Evolutionary conservation across 176 grass and related monocot species (phyloP), one percentile per base, ranked within the genome.

Genomic region (Thinopyrum elongatum): DNA sequence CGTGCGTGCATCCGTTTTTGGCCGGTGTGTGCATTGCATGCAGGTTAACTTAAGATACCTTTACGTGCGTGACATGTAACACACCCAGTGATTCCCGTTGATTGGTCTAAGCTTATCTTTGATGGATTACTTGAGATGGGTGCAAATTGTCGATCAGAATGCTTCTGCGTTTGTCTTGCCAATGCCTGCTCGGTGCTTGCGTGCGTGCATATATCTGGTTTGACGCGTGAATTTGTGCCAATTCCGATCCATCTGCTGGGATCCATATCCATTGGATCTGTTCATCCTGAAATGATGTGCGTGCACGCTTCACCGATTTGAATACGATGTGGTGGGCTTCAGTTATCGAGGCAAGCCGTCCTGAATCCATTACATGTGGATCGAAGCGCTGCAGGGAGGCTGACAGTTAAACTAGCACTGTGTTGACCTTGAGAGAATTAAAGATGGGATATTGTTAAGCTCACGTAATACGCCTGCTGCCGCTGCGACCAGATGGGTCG

Each of bases 241-340:
- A 44, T 73, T 73, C n/a, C 17, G 30, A 19, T 68, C 16, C 65
- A 34, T 68, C 30, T 68, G 64, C n/a, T 30, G 7, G 25, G 26
- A 51, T 75, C 42, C 70, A 73, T 42, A 42, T 73, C 36, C 72
- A 51, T 51, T 75, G 72, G 72, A 75, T 51, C 72, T 44, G 72
- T 21, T 30, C 44, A 8, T 75, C 46, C 29, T 76, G 27, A 76
- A 21, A 76, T 55, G 73, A 4, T 76, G 73, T 9, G 39, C 74
- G 53, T 76, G 16, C 21, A 76, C 46, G 46, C 27, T 28, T 31
- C 2, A 31, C 46, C 8, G 16, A 2, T 76, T 76, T 76, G 74
- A 76, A 55, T 76, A 76, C 21, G 74, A 46, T 3, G 17, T 22
- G 47, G 74, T 2, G 10, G 46, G 74, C 74, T 76, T 76, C 46